Base-by-base conservation (phyloP, 495 filamentous ascomycete species). In the Hypoxylon rickii region DNA sequence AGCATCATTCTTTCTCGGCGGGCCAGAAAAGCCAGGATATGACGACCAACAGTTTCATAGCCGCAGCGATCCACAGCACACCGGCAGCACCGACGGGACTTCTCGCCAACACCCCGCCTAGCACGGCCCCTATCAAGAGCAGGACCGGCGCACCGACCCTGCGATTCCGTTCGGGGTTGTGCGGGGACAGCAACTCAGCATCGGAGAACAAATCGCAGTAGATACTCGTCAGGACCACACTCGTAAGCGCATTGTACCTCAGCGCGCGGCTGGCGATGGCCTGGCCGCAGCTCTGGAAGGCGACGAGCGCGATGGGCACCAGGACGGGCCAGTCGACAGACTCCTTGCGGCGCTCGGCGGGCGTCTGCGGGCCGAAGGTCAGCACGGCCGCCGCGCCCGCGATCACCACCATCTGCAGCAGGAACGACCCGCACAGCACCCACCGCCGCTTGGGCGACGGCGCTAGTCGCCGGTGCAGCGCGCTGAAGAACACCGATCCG, bases 141-240 rank as follows among this genome's bases (percentile, higher is more conserved):
- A 80, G 72, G 13, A 83, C 32, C 10, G 86, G 79, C 2, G 86
- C 86, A 0, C 72, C 80, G 3, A 75, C 60, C 33, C 86, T 72
- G 17, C 83, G 75, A 59, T 86, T 83, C 44, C 86, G 65, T 64
- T 89, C 83, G 6, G 69, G 70, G 57, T 86, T 83, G 3, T 69
- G 62, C 20, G 74, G 36, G 1, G 73, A 69, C 8, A 87, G 74
- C 10, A 89, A 51, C 15, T 81, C 76, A 26, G 74, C 73, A 45
- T 88, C 82, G 6, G 83, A 84, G 63, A 88, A 88, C 13, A 89
- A 58, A 64, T 90, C 87, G 59, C 84, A 86, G 69, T 88, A 89
- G 43, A 85, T 79, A 55, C 83, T 87, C 15, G 87, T 90, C 49
- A 89, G 66, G 19, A 89, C 87, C 8, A 89, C 86, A 62, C 83